Percentiles rank a stretch among this genome's conserved stretches.
These are phyloP conservation scores for Emydomyces testavorans DNA, from an alignment of 2,329 filamentous ascomycete species.

Conservation along the genomic window DNA sequence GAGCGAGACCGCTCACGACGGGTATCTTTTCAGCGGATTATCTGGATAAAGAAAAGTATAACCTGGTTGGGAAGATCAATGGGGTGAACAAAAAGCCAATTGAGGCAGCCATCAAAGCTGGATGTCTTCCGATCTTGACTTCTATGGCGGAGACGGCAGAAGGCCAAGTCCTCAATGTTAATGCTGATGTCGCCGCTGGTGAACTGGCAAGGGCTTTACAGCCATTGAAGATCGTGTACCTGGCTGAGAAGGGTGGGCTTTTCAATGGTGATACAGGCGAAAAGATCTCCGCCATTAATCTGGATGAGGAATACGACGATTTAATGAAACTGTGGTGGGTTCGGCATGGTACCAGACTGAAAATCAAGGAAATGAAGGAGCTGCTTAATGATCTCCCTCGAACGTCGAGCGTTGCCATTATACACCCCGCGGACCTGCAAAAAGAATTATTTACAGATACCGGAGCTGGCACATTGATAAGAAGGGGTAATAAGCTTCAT, in stretches of 20 bases:
- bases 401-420: constrained; percentile 91
- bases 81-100: constrained; percentile 83
- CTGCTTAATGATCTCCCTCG: constrained; percentile 77
- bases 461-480: constrained; percentile 83
- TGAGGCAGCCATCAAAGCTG: constrained; percentile 78
- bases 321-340: constrained; percentile 94
- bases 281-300: constrained; percentile 94
- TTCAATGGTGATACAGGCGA: constrained; percentile 88
- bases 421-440: constrained; percentile 88
- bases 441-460: constrained; percentile 96
- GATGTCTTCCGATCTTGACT: constrained; percentile 84
- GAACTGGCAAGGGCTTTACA: constrained; percentile 81
- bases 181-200: constrained; percentile 90
- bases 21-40: constrained; percentile 91
- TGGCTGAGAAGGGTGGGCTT: constrained; percentile 94
- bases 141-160: constrained; percentile 92
- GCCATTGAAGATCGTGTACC: constrained; percentile 92
- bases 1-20: constrained; percentile 75
- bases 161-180: constrained; percentile 90
- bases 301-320: constrained; percentile 89
- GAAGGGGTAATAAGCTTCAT: constrained; percentile 79
- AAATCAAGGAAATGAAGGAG: constrained; percentile 97
- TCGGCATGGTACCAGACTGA: constrained; percentile 82
- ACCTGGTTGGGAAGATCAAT: constrained; percentile 90
- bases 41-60: constrained; percentile 90